Conservation (phyloP, 176 grass and related monocot species). For the Triticum monococcum region DNA sequence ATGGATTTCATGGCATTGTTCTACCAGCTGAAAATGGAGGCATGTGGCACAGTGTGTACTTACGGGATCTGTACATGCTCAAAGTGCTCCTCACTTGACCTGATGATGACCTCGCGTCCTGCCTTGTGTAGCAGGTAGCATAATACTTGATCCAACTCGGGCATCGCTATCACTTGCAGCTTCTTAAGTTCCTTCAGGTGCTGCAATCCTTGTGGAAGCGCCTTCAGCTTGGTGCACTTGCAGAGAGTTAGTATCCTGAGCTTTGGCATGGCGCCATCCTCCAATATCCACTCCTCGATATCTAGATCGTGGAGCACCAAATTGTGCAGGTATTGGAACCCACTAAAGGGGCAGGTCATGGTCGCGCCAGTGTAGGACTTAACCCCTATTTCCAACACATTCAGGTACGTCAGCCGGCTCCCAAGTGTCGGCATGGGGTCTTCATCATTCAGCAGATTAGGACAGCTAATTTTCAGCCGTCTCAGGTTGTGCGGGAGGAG, state of each 20-base stretch:
- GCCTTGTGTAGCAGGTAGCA: neutral
- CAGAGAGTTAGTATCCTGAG: neutral
- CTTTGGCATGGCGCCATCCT: slow-evolving; percentile 20
- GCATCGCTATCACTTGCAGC: slow-evolving; percentile 17
- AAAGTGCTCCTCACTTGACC: slow-evolving; percentile 6
- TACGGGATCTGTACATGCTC: slow-evolving; percentile 22
- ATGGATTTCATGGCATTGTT: neutral
- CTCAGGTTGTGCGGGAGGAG: neutral
- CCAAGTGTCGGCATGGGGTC: slow-evolving; percentile 15
- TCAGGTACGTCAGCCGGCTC: neutral
- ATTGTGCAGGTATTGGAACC: neutral
- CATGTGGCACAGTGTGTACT: neutral
- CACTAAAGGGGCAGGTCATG: slow-evolving; percentile 17
- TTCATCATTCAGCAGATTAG: slow-evolving; percentile 33
- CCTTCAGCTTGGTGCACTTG: slow-evolving; percentile 16
- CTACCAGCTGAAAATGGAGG: neutral
- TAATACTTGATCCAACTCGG: neutral
- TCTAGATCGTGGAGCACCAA: slow-evolving; percentile 3
- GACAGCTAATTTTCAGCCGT: slow-evolving; percentile 7
- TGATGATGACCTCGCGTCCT: neutral
- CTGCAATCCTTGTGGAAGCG: slow-evolving; percentile 9
- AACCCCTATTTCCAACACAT: slow-evolving; percentile 19
- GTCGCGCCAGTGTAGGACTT: neutral
- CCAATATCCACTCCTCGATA: neutral
- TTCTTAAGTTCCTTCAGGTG: slow-evolving; percentile 11